Evolutionary conservation across 768 basidiomycete species (phyloP).

Genomic region (Naematelia aurantialba): DNA sequence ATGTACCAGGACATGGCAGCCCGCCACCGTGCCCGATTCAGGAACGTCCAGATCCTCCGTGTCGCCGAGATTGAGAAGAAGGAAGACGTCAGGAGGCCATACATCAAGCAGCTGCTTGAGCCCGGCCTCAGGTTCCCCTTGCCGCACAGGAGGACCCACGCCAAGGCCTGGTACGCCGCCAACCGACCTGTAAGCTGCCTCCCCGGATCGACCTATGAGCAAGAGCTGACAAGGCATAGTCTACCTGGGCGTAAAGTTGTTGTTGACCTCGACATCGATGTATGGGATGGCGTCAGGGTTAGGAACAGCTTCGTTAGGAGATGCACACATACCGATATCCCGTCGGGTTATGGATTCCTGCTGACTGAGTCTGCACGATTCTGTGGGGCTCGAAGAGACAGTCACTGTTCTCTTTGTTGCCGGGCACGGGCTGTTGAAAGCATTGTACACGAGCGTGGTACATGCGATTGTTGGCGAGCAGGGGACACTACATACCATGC

Average conservation of each 20-base stretch:
- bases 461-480: no score
- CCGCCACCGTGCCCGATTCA: slow-evolving; percentile 96
- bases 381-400: no score
- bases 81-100: slow-evolving; percentile 87
- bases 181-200: slow-evolving; percentile 38
- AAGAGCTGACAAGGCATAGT: neutral
- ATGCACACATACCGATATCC: neutral
- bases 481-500: neutral
- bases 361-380: neutral
- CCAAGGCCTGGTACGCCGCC: slow-evolving; percentile 51
- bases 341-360: neutral
- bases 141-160: slow-evolving; percentile 61
- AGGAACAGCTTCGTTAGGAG: neutral
- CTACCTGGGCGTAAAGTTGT: neutral
- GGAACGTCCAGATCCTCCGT: slow-evolving; percentile 96
- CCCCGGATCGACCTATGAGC: neutral
- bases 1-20: slow-evolving; percentile 99
- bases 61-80: slow-evolving; percentile 92
- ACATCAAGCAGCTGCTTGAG: slow-evolving; percentile 91
- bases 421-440: no score
- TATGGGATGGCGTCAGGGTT: neutral
- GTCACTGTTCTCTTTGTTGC: no score
- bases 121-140: slow-evolving; percentile 96
- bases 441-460: no score
- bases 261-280: neutral